These are phyloP conservation scores for Rhodotorula sp. DNA, from an alignment of 1,284 basidiomycete species.

Conservation along the genomic window DNA sequence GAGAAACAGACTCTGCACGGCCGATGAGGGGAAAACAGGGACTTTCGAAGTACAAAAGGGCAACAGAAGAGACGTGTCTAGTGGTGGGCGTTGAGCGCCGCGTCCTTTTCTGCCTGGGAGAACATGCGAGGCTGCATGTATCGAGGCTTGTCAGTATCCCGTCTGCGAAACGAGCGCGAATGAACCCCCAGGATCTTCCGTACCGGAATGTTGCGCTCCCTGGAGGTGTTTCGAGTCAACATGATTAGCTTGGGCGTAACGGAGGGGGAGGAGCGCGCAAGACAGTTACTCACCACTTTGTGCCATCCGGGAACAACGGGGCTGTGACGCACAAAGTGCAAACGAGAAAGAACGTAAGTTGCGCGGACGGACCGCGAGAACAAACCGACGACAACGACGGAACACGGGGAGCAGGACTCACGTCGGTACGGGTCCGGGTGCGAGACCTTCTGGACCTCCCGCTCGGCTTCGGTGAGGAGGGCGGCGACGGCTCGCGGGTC, in stretches of 20 bases:
- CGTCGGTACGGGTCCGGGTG: conserved; percentile 48
- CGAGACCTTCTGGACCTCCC: conserved; percentile 37
- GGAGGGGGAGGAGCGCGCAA: neutral
- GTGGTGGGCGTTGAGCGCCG: conserved; percentile 38
- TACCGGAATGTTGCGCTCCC: conserved; percentile 46
- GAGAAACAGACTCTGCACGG: neutral
- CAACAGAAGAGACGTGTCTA: conserved; percentile 1
- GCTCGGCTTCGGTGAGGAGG: conserved; percentile 44
- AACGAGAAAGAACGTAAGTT: neutral
- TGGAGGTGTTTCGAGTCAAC: neutral
- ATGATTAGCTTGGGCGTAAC: neutral
- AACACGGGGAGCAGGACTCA: conserved; percentile 17
- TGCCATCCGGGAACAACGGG: conserved; percentile 43
- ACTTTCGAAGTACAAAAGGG: neutral
- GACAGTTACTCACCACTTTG: conserved; percentile 42
- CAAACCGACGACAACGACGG: neutral
- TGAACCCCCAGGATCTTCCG: neutral
- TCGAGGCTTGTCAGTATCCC: neutral
- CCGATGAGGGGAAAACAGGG: neutral
- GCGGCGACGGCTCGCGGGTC: conserved; percentile 47
- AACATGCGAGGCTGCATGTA: conserved; percentile 39
- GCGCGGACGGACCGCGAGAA: neutral
- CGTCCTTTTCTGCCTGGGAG: conserved; percentile 43
- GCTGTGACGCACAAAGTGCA: conserved; percentile 21
- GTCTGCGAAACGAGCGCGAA: neutral